Base-by-base conservation (phyloP, 108 stramenopile species). In the Skeletonema costatum region DNA sequence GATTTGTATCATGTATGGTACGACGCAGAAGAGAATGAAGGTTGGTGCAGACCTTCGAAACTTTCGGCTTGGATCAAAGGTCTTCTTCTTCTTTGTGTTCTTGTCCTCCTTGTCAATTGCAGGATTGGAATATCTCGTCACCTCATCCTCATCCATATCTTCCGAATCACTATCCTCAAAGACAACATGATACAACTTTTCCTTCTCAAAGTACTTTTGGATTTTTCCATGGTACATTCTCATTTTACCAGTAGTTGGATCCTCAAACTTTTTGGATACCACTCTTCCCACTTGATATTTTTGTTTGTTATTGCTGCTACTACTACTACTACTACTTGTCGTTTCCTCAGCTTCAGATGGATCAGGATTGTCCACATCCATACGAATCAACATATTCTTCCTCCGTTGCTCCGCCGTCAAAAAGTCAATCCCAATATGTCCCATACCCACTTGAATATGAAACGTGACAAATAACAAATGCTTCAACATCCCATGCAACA, bases 1-100 rank as follows among this genome's bases (percentile, higher is more conserved):
- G 62, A 96, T 88, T 76, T 92, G 90, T 56, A 92, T 62, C 92
- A 93, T 93, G 80, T 96, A 96, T 4, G 95, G 95, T 11, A 92
- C 50, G n/a, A 92, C 95, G 9, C 74, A 67, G 29, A 88, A 85
- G 25, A 96, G 48, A 60, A 96, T 96, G 58, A 96, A 96, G 11
- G 92, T 85, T 30, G 82, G 86, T 10, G 95, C 95, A 13, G 87
- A 77, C 10, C 81, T 67, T 73, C 93, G 88, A 76, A 93, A 96
- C 32, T 80, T 75, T 10, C 70, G 60, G 4, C 89, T 87, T 51
- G 85, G 71, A 62, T 88, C 82, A 53, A 70, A 58, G 29, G 53
- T 65, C 50, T 75, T 66, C 12, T 61, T 78, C 71, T 66, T 63
- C 41, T 85, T 46, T 16, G 11, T 84, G 35, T 59, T 51, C 46